Percentiles rank a stretch among this genome's conserved stretches.
Conservation (phyloP, 129 eudicot genomes). For the Flaveria trinervia region DNA sequence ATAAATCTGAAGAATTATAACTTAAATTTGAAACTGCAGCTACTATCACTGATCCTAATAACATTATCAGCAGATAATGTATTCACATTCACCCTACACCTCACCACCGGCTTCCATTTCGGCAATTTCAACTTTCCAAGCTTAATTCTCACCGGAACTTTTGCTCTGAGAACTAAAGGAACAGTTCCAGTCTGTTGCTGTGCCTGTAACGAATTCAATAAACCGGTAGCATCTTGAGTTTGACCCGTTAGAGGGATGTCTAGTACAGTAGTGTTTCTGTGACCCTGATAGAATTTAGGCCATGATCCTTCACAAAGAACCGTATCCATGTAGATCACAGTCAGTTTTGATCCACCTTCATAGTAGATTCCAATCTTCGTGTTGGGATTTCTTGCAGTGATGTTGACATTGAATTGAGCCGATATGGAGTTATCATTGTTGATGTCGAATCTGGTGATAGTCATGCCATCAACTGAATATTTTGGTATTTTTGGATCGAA, state of each 20-base stretch:
- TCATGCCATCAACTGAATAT: conserved; percentile 69
- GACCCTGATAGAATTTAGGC: conserved; percentile 94
- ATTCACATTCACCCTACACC: conserved; percentile 64
- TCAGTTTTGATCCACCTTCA: conserved; percentile 57
- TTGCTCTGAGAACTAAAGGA: conserved; percentile 58
- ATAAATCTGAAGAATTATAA: conserved; percentile 33
- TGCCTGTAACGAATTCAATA: conserved; percentile 40
- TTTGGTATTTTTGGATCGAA: conserved; percentile 74
- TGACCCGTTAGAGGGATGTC: conserved; percentile 52
- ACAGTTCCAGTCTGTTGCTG: conserved; percentile 61
- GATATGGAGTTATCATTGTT: conserved; percentile 54
- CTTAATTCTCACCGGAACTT: conserved; percentile 71
- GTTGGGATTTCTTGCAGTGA: conserved; percentile 86
- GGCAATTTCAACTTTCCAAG: conserved; percentile 71
- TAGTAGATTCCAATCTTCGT: conserved; percentile 76
- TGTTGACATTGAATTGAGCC: conserved; percentile 73
- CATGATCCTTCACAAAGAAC: conserved; percentile 70
- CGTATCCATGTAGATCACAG: conserved; percentile 57
- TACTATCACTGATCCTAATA: conserved; percentile 58
- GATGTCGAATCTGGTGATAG: conserved; percentile 52
- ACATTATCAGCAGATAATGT: conserved; percentile 51
- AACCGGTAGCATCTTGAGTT: conserved; percentile 42
- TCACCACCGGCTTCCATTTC: conserved; percentile 68
- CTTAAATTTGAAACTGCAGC: conserved; percentile 63
- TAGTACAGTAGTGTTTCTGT: conserved; percentile 66